Evolutionary conservation across 2,329 filamentous ascomycete genomes (phyloP).

Genomic region (Colletotrichum graminicola): DNA sequence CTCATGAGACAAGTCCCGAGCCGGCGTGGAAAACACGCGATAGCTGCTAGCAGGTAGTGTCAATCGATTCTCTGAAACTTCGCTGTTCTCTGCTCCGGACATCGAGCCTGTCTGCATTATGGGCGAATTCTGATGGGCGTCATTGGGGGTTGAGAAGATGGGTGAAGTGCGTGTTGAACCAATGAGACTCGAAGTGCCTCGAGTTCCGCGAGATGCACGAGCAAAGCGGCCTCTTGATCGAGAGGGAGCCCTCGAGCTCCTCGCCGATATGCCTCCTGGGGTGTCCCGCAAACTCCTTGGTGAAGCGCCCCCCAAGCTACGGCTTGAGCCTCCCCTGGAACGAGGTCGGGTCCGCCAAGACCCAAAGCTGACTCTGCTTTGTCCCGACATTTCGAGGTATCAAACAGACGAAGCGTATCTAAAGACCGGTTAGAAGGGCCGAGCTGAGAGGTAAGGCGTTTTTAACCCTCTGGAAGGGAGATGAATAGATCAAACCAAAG

Average conservation of each 20-base stretch:
- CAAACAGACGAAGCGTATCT: too few relatives aligned
- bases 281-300: neutral
- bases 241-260: neutral
- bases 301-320: neutral
- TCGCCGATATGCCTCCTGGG: neutral
- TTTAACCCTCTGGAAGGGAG: neutral
- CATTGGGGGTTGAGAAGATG: conserved; percentile 17
- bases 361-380: neutral
- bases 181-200: conserved; percentile 7
- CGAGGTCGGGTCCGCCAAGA: conserved; percentile 1
- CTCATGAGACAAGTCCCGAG: neutral
- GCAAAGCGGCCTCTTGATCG: neutral
- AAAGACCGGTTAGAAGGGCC: too few relatives aligned
- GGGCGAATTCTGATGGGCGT: neutral
- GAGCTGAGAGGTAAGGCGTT: neutral
- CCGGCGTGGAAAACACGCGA: neutral
- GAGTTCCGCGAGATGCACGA: neutral
- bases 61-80: neutral
- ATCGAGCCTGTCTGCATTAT: neutral
- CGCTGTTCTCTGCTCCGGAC: neutral
- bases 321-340: neutral
- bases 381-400: conserved; percentile 2
- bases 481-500: neutral
- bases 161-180: conserved; percentile 12
- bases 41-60: neutral